Conservation (phyloP, 176 grass and related monocot species). For the Tillandsia fasciculata region DNA sequence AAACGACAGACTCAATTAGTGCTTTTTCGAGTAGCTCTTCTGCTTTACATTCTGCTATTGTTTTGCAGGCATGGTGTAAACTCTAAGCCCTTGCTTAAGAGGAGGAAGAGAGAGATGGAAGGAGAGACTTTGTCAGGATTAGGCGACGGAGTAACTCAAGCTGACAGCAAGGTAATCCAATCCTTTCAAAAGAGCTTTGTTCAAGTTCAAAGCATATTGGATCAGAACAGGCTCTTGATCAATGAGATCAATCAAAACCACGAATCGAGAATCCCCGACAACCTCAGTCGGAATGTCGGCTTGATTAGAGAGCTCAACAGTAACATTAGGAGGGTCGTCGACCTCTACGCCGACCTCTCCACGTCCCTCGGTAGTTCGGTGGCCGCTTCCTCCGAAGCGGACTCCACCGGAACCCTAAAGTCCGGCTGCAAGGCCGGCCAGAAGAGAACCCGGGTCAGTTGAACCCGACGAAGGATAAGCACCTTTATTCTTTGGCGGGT, state of each 20-base stretch:
- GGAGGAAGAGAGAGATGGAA: neutral
- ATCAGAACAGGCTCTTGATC: slow-evolving; percentile 67
- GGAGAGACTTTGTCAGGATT: neutral
- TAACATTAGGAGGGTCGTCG: slow-evolving; percentile 74
- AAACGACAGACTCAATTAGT: no score
- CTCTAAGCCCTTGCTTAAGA: neutral
- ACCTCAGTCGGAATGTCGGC: slow-evolving; percentile 61
- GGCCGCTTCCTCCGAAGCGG: slow-evolving; percentile 16
- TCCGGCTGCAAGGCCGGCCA: slow-evolving; percentile 32
- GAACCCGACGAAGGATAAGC: neutral
- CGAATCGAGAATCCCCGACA: slow-evolving; percentile 60
- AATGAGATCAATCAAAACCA: slow-evolving; percentile 87
- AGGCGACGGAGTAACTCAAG: neutral
- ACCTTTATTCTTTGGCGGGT: neutral
- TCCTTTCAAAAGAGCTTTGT: slow-evolving; percentile 79
- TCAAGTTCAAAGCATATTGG: slow-evolving; percentile 67
- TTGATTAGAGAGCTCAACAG: slow-evolving; percentile 83
- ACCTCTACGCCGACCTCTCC: slow-evolving; percentile 70
- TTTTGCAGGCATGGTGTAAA: neutral
- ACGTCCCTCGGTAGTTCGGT: slow-evolving; percentile 43
- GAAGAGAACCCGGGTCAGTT: slow-evolving; percentile 50
- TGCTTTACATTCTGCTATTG: neutral
- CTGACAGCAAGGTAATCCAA: slow-evolving; percentile 57
- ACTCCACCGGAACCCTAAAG: slow-evolving; percentile 32
- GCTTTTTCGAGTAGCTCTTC: neutral